Percentiles rank a stretch among this genome's conserved stretches.
phyloP scores from a whole-genome alignment of 148 eudicot species.

The Chenopodium suecicum region DNA sequence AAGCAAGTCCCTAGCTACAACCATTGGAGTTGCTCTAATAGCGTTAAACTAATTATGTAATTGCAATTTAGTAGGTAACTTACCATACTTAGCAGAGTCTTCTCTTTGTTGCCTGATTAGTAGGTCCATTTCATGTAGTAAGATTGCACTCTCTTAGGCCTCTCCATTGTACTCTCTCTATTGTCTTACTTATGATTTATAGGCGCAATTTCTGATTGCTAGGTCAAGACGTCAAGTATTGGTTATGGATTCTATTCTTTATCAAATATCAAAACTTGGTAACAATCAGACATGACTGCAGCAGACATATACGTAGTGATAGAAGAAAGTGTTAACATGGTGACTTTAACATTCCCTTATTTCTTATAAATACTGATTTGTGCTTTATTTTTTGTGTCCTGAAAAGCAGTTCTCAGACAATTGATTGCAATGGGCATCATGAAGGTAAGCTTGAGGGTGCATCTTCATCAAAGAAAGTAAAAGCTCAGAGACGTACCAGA shows the following conservation, averaged over 20 bases:
- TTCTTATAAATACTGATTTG: constrained; percentile 5
- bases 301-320: no score
- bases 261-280: no score
- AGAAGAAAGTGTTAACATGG: neutral
- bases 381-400: constrained; percentile 19
- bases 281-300: no score
- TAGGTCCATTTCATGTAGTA: neutral
- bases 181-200: no score
- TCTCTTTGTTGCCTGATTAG: neutral
- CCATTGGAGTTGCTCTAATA: no score
- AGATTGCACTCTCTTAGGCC: neutral
- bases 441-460: constrained; percentile 34
- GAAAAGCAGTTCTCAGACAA: constrained; percentile 29
- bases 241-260: no score
- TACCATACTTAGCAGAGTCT: no score
- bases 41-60: neutral
- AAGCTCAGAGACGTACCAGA: constrained; percentile 34
- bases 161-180: neutral
- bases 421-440: constrained; percentile 39
- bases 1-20: no score
- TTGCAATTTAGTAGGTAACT: no score
- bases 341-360: neutral
- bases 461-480: constrained; percentile 40
- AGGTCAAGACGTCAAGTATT: neutral
- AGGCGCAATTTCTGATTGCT: neutral